Evolutionary conservation across 768 basidiomycete genomes (phyloP).

Genomic region (Tulasnella sp.): DNA sequence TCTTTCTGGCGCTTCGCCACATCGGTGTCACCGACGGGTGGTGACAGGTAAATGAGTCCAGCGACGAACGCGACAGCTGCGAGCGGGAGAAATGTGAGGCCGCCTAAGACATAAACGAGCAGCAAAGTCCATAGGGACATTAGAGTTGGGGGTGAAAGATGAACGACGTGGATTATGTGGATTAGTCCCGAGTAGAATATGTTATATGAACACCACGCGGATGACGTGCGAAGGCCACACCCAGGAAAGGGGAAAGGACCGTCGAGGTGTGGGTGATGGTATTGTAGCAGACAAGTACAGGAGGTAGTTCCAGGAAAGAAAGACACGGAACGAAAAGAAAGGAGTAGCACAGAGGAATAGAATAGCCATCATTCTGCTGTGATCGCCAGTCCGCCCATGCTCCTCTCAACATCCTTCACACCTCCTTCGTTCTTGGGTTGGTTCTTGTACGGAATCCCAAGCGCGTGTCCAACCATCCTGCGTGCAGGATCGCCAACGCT

Average conservation of each 20-base stretch:
- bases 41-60: slow-evolving; percentile 69
- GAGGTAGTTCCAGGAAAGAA: too few relatives aligned
- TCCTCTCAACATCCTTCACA: slow-evolving; percentile 55
- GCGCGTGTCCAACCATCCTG: slow-evolving; percentile 77
- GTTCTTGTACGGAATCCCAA: slow-evolving; percentile 65
- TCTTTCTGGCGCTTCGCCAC: slow-evolving; percentile 31
- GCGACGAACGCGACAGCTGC: slow-evolving; percentile 47
- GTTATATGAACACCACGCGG: too few relatives aligned
- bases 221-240: neutral
- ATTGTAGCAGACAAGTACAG: too few relatives aligned
- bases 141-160: neutral
- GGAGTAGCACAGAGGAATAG: neutral
- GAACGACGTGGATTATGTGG: neutral
- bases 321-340: slow-evolving; percentile 1
- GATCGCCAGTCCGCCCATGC: slow-evolving; percentile 62
- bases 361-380: slow-evolving; percentile 40
- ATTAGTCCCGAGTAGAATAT: neutral
- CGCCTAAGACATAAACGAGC: slow-evolving; percentile 83
- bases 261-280: too few relatives aligned
- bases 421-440: slow-evolving; percentile 28
- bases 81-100: slow-evolving; percentile 81
- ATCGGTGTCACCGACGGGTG: slow-evolving; percentile 58
- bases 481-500: slow-evolving; percentile 82
- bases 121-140: slow-evolving; percentile 37
- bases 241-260: too few relatives aligned